Evolutionary conservation across 306 rosid species (phyloP).

Genomic region (Hylodesmum podocarpum): DNA sequence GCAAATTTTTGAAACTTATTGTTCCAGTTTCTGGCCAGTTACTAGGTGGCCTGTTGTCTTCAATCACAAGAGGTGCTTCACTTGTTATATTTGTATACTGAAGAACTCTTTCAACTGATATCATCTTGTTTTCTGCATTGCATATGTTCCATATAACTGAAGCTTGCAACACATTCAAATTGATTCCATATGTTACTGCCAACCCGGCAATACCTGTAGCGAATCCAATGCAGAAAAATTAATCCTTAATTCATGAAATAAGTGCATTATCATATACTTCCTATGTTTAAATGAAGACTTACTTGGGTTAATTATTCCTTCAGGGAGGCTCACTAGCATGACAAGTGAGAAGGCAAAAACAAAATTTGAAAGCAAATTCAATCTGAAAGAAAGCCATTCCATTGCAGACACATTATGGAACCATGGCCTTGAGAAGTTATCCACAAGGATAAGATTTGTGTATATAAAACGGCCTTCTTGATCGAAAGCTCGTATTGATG

Average conservation of each 20-base stretch:
- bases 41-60: slow-evolving; percentile 67
- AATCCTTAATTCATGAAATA: neutral
- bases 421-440: slow-evolving; percentile 88
- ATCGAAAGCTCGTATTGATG: slow-evolving; percentile 87
- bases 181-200: slow-evolving; percentile 97
- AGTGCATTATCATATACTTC: neutral
- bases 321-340: slow-evolving; percentile 79
- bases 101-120: slow-evolving; percentile 91
- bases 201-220: slow-evolving; percentile 89
- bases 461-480: slow-evolving; percentile 71
- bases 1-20: slow-evolving; percentile 70
- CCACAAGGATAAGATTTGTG: slow-evolving; percentile 68
- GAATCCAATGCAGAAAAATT: slow-evolving; percentile 21
- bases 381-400: slow-evolving; percentile 97
- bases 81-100: slow-evolving; percentile 74
- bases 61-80: slow-evolving; percentile 84
- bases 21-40: slow-evolving; percentile 91
- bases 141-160: slow-evolving; percentile 91
- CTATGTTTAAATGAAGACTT: slow-evolving; percentile 30
- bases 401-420: slow-evolving; percentile 87
- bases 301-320: slow-evolving; percentile 95
- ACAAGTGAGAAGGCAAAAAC: slow-evolving; percentile 88
- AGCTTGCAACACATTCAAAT: slow-evolving; percentile 86
- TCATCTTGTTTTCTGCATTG: slow-evolving; percentile 93
- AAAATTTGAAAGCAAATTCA: slow-evolving; percentile 84